Evolutionary conservation across 2,329 filamentous ascomycete genomes (phyloP).

Genomic region (Dendrostoma leiphaemia): DNA sequence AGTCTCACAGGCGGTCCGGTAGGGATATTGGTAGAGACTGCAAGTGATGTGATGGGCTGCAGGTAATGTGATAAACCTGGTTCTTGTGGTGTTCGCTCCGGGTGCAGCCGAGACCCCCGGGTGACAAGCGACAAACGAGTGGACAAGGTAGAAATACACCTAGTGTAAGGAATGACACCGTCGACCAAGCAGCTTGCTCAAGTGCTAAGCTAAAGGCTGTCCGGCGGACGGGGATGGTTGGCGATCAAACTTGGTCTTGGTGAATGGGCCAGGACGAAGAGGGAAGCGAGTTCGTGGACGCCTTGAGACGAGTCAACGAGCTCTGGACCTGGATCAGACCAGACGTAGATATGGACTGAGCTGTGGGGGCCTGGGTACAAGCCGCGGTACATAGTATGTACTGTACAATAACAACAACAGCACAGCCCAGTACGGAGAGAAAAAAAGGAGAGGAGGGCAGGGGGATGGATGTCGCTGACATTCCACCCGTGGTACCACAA

Average conservation of each 20-base stretch:
- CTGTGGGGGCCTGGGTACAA: no score
- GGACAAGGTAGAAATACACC: conserved; percentile 4
- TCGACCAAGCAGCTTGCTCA: conserved; percentile 2
- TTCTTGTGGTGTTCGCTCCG: neutral
- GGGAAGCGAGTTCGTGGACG: neutral
- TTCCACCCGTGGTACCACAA: no score
- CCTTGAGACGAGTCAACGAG: neutral
- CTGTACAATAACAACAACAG: no score
- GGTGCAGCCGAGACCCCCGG: neutral
- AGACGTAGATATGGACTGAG: no score
- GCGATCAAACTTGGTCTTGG: conserved; percentile 5
- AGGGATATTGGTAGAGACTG: no score
- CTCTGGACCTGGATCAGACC: neutral
- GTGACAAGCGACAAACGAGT: conserved; percentile 6
- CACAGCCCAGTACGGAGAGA: no score
- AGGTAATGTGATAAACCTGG: neutral
- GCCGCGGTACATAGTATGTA: no score
- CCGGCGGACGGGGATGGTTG: conserved; percentile 3
- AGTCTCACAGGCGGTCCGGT: neutral
- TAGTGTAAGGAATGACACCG: conserved; percentile 6
- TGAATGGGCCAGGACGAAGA: neutral
- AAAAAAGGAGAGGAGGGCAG: no score
- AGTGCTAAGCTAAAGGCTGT: no score
- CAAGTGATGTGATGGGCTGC: neutral
- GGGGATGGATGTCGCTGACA: no score